A percentile compares a stretch with the other conserved stretches of the same genome.
Evolutionary conservation across 2,329 filamentous ascomycete species (phyloP).

Genomic region (Diplocarpon mali): DNA sequence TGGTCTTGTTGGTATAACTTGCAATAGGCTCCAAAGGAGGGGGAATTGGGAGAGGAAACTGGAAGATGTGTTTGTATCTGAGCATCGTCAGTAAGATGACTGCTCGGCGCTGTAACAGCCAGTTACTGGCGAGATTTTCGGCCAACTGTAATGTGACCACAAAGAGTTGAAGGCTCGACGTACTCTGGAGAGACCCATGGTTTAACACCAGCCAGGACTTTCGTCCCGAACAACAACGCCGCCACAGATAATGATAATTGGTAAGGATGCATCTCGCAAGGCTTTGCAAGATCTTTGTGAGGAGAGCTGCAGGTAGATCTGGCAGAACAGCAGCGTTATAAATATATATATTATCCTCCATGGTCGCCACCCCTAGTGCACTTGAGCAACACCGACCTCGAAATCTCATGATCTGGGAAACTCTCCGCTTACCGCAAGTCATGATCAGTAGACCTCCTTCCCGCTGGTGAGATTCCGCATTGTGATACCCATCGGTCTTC

Average conservation of each 20-base stretch:
- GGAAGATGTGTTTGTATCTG: constrained; percentile 19
- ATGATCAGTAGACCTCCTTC: not conserved
- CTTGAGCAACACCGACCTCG: no score
- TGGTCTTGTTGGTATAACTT: constrained; percentile 12
- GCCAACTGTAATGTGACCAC: not conserved
- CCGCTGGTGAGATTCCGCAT: not conserved
- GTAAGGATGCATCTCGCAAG: constrained; percentile 1
- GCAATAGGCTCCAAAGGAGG: constrained; percentile 4
- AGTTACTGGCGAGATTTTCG: not conserved
- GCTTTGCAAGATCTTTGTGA: no score
- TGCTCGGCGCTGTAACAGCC: no score
- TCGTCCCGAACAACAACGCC: not conserved
- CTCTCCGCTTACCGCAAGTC: no score
- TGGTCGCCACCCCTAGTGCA: no score
- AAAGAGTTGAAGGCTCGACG: not conserved
- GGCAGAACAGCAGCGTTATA: no score
- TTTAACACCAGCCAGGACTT: constrained; percentile 2
- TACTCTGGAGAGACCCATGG: constrained; percentile 5
- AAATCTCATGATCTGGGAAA: no score
- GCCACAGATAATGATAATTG: not conserved
- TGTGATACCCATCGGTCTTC: not conserved
- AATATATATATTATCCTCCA: no score
- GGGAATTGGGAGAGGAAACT: constrained; percentile 14
- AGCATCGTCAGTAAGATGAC: not conserved
- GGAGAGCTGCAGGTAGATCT: no score